Conservation (phyloP, 768 basidiomycete genomes). For the Lactarius psammicola region DNA sequence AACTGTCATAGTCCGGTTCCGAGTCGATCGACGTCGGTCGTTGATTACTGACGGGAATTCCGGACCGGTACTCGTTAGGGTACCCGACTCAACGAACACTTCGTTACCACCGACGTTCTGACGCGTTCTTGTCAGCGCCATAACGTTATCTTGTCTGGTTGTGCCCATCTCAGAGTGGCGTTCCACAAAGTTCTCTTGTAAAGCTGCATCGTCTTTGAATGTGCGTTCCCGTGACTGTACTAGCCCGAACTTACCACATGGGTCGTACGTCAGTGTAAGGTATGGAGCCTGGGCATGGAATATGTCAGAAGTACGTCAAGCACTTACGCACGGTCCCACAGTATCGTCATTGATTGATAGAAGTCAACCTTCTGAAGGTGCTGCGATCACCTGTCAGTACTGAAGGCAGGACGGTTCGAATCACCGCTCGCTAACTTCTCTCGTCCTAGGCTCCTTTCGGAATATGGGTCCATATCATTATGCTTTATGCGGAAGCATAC, state of each 20-base stretch:
- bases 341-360: constrained; percentile 3
- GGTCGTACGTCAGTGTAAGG: neutral
- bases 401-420: neutral
- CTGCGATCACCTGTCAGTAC: neutral
- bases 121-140: neutral
- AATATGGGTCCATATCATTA: neutral
- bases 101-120: neutral
- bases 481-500: neutral
- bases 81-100: no score
- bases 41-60: neutral
- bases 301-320: constrained; percentile 16
- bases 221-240: neutral
- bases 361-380: neutral
- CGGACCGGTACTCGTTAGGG: neutral
- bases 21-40: neutral
- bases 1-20: neutral
- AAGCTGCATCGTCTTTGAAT: no score
- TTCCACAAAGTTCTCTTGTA: neutral
- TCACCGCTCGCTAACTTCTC: neutral
- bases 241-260: neutral
- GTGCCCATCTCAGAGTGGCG: neutral
- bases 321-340: neutral
- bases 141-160: neutral
- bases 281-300: constrained; percentile 1
- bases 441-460: constrained; percentile 15